Conservation (phyloP, 345 rosid species). For the Hypericum perforatum region DNA sequence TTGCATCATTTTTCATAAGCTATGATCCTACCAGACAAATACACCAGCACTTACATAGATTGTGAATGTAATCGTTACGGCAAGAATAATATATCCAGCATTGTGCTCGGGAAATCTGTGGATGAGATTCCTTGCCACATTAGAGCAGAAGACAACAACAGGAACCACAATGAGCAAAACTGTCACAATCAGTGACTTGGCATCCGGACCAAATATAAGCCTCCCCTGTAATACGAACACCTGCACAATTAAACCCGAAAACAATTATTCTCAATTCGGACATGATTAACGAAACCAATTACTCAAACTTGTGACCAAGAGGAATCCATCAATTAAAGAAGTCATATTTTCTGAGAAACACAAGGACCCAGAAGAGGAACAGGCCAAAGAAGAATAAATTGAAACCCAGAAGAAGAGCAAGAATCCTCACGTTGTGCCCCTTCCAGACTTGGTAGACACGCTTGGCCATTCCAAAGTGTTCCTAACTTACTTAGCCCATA, state of each 20-base stretch:
- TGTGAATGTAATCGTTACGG: slow-evolving; percentile 32
- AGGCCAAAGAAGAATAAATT: neutral
- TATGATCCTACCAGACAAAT: slow-evolving; percentile 1
- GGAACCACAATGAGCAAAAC: slow-evolving; percentile 40
- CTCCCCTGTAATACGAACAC: slow-evolving; percentile 34
- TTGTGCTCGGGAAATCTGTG: slow-evolving; percentile 17
- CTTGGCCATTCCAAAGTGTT: slow-evolving; percentile 22
- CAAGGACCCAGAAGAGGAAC: neutral
- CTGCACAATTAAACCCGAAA: slow-evolving; percentile 20
- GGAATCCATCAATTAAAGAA: neutral
- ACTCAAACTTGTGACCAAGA: neutral
- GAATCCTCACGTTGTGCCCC: slow-evolving; percentile 38
- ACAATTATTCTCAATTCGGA: slow-evolving; percentile 7
- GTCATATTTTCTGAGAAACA: neutral
- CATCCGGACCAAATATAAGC: slow-evolving; percentile 49
- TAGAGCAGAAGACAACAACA: slow-evolving; percentile 32
- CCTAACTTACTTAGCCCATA: too few species aligned
- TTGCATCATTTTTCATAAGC: too few species aligned
- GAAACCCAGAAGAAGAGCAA: neutral
- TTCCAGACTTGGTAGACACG: slow-evolving; percentile 44
- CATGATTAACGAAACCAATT: too few species aligned
- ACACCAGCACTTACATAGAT: slow-evolving; percentile 33
- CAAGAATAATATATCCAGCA: slow-evolving; percentile 29
- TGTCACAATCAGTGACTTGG: slow-evolving; percentile 32
- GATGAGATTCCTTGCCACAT: slow-evolving; percentile 34